Percentiles rank a stretch among this genome's conserved stretches.
These are phyloP conservation scores for Tricholoma flavovirens DNA, from an alignment of 768 basidiomycete genomes.

Conservation along the genomic window DNA sequence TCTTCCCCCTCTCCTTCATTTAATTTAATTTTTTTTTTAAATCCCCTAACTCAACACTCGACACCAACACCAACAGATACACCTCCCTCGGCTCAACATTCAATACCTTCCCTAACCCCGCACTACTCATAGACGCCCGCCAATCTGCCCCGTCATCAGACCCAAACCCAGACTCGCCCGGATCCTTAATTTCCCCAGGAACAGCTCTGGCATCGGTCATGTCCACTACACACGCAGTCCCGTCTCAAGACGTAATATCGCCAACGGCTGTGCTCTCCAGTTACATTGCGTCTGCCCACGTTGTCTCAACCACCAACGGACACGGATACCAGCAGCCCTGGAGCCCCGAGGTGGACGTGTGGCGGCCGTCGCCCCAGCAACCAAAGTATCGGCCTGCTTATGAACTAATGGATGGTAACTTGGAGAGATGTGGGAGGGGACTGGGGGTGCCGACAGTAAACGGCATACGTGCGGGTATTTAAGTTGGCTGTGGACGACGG, in stretches of 20 bases:
- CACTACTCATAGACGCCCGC: constrained; percentile 44
- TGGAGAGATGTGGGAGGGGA: constrained; percentile 70
- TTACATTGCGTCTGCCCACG: constrained; percentile 25
- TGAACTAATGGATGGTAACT: constrained; percentile 64
- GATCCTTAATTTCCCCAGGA: constrained; percentile 19
- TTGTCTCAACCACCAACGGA: constrained; percentile 10
- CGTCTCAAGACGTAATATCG: constrained; percentile 14
- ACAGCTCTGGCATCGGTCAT: constrained; percentile 20
- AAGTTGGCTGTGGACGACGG: not conserved
- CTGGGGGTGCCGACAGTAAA: not conserved
- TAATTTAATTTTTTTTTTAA: too few species aligned
- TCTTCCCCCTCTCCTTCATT: constrained; percentile 1
- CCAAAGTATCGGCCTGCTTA: constrained; percentile 70
- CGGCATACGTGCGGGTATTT: not conserved
- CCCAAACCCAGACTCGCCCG: constrained; percentile 14
- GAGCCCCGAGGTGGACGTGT: constrained; percentile 8
- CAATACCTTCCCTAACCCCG: constrained; percentile 93
- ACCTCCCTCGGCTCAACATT: constrained; percentile 94
- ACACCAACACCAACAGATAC: constrained; percentile 70
- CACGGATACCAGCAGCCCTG: not conserved
- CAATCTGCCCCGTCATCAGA: constrained; percentile 11
- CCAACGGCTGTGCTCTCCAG: constrained; percentile 25
- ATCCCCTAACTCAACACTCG: constrained; percentile 1
- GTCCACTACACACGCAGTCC: constrained; percentile 15
- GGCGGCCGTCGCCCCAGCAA: constrained; percentile 9